These are phyloP conservation scores for Geosmithia putterillii DNA, from an alignment of 2,329 filamentous ascomycete species.

Conservation along the genomic window DNA sequence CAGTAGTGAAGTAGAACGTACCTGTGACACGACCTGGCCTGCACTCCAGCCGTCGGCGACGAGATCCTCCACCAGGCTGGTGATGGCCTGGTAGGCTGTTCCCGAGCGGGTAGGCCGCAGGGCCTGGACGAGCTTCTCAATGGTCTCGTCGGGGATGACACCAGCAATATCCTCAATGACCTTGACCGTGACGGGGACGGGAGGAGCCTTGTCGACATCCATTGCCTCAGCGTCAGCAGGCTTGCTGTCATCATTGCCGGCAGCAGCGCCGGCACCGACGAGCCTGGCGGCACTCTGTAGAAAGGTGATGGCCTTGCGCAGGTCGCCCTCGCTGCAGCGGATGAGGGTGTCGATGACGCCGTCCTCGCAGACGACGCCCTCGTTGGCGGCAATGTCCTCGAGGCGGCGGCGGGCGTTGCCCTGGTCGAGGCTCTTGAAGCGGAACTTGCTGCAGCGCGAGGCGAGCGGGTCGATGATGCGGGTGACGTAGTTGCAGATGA, in stretches of 20 bases:
- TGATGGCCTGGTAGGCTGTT: conserved; percentile 59
- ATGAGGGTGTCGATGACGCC: conserved; percentile 79
- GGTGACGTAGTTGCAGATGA: conserved; percentile 98
- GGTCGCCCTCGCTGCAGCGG: conserved; percentile 79
- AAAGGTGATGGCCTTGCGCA: conserved; percentile 93
- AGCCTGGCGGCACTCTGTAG: conserved; percentile 87
- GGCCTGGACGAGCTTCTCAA: conserved; percentile 58
- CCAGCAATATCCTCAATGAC: conserved; percentile 92
- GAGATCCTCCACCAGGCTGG: conserved; percentile 75
- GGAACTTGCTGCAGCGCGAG: conserved; percentile 87
- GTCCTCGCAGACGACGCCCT: conserved; percentile 63
- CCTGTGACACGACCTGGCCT: conserved; percentile 72
- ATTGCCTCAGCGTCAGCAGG: conserved; percentile 42
- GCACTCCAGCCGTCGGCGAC: conserved; percentile 97
- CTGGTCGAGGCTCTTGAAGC: conserved; percentile 92
- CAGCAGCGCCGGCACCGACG: conserved; percentile 53
- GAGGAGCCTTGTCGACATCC: conserved; percentile 39
- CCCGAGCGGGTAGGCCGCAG: conserved; percentile 60
- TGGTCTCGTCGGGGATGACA: conserved; percentile 68
- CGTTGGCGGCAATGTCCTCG: conserved; percentile 68
- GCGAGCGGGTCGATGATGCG: conserved; percentile 95
- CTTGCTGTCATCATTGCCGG: conserved; percentile 32
- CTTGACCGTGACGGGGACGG: conserved; percentile 58
- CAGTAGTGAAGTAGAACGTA: conserved; percentile 22
- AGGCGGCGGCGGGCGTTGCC: conserved; percentile 69